A percentile compares a stretch with the other conserved stretches of the same genome.
Evolutionary conservation across 2,329 filamentous ascomycete genomes (phyloP).

Genomic region (Emericellopsis atlantica): DNA sequence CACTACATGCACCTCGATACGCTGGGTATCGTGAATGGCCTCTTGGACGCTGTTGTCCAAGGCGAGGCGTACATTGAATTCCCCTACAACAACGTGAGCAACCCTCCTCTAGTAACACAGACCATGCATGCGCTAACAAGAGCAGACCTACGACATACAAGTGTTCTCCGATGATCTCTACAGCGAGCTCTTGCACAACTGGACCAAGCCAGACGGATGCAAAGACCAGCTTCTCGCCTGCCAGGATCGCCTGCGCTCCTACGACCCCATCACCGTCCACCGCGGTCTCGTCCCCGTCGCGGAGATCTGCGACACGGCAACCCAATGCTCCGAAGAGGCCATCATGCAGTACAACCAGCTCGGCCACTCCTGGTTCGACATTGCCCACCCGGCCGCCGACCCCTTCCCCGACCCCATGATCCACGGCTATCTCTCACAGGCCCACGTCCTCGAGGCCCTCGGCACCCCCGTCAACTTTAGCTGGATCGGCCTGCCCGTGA

Average conservation of each 20-base stretch:
- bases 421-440: conserved; percentile 47
- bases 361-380: conserved; percentile 45
- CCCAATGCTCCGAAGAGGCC: conserved; percentile 37
- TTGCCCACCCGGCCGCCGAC: conserved; percentile 40
- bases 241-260: conserved; percentile 29
- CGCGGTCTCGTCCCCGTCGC: conserved; percentile 13
- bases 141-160: conserved; percentile 42
- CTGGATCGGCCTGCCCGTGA: conserved; percentile 25
- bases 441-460: conserved; percentile 41
- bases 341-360: conserved; percentile 40
- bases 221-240: conserved; percentile 38
- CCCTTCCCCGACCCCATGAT: conserved; percentile 54
- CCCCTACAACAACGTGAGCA: conserved; percentile 44
- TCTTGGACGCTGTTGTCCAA: conserved; percentile 52
- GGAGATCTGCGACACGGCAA: conserved; percentile 32
- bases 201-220: conserved; percentile 31
- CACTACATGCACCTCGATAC: conserved; percentile 42
- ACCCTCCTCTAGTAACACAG: neutral
- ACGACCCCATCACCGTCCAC: conserved; percentile 34
- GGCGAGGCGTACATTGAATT: conserved; percentile 41
- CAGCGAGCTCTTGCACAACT: conserved; percentile 14
- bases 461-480: conserved; percentile 50
- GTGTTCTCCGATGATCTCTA: conserved; percentile 34
- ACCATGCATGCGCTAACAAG: neutral
- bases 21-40: conserved; percentile 59